A percentile compares a stretch with the other conserved stretches of the same genome.
phyloP scores from a whole-genome alignment of 352 stramenopile genomes.

The Globisporangium parvum region DNA sequence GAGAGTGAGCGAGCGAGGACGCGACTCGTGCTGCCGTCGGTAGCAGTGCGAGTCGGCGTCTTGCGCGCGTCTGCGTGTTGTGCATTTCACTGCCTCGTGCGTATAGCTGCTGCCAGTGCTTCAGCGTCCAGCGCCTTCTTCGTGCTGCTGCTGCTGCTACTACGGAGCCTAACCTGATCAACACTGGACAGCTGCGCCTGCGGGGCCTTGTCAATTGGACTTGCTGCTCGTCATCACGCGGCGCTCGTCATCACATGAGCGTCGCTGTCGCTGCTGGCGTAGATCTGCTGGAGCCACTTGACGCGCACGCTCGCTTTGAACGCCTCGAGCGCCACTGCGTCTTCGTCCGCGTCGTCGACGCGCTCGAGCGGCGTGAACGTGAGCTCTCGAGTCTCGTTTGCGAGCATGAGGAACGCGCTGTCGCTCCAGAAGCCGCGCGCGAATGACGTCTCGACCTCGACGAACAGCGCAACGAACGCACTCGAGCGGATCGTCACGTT shows the following conservation, averaged over 20 bases:
- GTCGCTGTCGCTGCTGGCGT: constrained; percentile 17
- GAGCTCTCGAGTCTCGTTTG: constrained; percentile 43
- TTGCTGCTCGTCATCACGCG: neutral
- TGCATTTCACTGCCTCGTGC: neutral
- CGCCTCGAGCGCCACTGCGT: constrained; percentile 16
- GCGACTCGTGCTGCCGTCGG: constrained; percentile 9
- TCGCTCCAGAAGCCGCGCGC: constrained; percentile 56
- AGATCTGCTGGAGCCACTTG: constrained; percentile 75
- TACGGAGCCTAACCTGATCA: too few relatives aligned
- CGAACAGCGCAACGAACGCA: constrained; percentile 65
- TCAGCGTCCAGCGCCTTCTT: too few relatives aligned
- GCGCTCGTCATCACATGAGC: neutral
- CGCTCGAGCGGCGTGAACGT: constrained; percentile 29
- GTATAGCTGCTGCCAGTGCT: too few relatives aligned
- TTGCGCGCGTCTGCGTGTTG: neutral
- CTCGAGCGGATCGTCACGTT: constrained; percentile 43
- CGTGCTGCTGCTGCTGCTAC: too few relatives aligned
- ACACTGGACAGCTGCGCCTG: too few relatives aligned
- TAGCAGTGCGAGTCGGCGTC: constrained; percentile 9
- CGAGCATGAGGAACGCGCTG: constrained; percentile 74
- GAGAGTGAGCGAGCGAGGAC: neutral
- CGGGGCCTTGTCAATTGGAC: too few relatives aligned
- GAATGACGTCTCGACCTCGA: constrained; percentile 48
- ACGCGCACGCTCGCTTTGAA: constrained; percentile 38
- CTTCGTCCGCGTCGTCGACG: neutral